These are phyloP conservation scores for Micractinium conductrix DNA, from an alignment of 139 green algal genomes.

Conservation along the genomic window DNA sequence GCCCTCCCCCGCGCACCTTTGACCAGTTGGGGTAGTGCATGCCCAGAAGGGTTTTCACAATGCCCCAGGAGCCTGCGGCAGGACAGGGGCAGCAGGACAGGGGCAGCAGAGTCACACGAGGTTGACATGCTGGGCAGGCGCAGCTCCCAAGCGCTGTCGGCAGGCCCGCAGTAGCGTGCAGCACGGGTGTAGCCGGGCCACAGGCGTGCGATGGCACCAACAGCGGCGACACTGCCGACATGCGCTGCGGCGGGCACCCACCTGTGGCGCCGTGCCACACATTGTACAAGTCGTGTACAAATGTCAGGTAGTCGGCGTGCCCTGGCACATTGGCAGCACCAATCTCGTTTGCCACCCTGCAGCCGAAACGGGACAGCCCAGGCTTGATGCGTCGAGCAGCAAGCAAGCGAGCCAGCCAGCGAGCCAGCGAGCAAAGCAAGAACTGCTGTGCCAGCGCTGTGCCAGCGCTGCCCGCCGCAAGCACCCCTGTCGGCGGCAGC, in stretches of 20 bases:
- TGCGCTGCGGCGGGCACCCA: not conserved
- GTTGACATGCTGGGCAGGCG: not conserved
- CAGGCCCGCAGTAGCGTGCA: not conserved
- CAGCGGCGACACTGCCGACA: too few relatives aligned
- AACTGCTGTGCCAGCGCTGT: not conserved
- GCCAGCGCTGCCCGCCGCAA: not conserved
- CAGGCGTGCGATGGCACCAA: too few relatives aligned
- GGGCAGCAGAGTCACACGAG: too few relatives aligned
- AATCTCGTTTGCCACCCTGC: constrained; percentile 3
- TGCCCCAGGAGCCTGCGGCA: constrained; percentile 14
- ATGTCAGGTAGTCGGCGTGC: constrained; percentile 22
- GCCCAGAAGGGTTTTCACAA: constrained; percentile 22
- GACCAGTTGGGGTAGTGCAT: constrained; percentile 22
- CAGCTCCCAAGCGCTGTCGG: not conserved
- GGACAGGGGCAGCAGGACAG: not conserved
- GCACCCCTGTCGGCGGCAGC: not conserved
- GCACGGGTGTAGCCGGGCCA: too few relatives aligned
- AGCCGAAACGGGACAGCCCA: not conserved
- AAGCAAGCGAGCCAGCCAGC: not conserved
- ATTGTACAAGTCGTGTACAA: constrained; percentile 31
- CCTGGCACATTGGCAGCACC: constrained; percentile 9
- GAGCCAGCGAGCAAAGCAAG: not conserved
- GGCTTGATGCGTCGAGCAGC: not conserved
- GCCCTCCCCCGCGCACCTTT: not conserved
- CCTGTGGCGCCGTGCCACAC: constrained; percentile 28